Percentiles rank a stretch among this genome's conserved stretches.
Conservation (phyloP, 495 filamentous ascomycete genomes). For the Mytilinidion resinicola region DNA sequence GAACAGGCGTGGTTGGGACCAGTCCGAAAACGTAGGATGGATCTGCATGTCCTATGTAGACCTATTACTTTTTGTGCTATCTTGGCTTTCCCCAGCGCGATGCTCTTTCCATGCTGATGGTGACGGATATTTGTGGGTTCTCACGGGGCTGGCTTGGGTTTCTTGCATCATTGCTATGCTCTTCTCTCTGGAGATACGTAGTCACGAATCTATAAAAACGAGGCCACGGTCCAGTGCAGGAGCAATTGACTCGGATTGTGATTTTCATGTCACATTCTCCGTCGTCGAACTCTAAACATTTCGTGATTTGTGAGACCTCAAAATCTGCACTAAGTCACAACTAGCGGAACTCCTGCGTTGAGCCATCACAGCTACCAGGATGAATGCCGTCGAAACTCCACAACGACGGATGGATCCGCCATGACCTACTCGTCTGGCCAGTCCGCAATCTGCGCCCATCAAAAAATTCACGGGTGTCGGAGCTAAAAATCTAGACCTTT, state of each 20-base stretch:
- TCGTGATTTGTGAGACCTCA: too few relatives aligned
- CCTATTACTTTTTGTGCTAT: conserved; percentile 7
- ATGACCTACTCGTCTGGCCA: conserved; percentile 25
- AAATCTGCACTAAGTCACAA: too few relatives aligned
- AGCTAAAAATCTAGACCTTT: too few relatives aligned
- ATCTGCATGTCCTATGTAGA: conserved; percentile 6
- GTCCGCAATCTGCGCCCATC: too few relatives aligned
- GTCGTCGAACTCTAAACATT: too few relatives aligned
- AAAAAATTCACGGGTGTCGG: too few relatives aligned
- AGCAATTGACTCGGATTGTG: too few relatives aligned
- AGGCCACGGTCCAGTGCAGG: too few relatives aligned
- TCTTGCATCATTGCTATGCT: conserved; percentile 25
- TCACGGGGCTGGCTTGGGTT: conserved; percentile 25
- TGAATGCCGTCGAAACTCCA: conserved; percentile 21
- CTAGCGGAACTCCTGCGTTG: conserved; percentile 15
- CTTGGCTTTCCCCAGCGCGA: conserved; percentile 21
- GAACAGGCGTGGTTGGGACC: conserved; percentile 14
- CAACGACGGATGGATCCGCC: conserved; percentile 20
- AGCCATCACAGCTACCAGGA: conserved; percentile 18
- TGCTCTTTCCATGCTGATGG: conserved; percentile 18
- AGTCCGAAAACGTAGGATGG: conserved; percentile 7
- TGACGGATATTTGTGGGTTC: conserved; percentile 20
- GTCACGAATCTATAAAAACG: conserved; percentile 17
- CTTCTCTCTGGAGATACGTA: conserved; percentile 21
- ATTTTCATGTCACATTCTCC: too few relatives aligned